Conservation (phyloP, 139 green algal species). For the Asterochloris erici region DNA sequence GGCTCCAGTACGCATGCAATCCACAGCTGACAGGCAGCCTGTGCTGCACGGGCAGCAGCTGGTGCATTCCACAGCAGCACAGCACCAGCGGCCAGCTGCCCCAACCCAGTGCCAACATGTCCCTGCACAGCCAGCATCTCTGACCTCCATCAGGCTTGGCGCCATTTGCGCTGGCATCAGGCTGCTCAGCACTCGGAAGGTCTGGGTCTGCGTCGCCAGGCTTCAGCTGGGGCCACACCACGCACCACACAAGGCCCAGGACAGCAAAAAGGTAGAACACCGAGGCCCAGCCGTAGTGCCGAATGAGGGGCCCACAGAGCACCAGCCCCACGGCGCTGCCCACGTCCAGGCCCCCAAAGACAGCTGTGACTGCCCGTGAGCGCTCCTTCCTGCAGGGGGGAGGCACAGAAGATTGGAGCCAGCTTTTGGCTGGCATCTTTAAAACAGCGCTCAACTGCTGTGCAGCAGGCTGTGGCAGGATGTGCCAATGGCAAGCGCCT, state of each 20-base stretch:
- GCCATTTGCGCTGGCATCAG: background rate
- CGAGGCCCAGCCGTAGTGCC: constrained; percentile 83
- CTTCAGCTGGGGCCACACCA: constrained; percentile 70
- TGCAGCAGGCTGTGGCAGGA: too few relatives aligned
- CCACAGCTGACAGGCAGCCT: too few relatives aligned
- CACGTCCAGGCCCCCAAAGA: constrained; percentile 95
- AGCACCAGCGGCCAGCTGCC: too few relatives aligned
- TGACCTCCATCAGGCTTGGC: too few relatives aligned
- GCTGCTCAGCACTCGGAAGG: constrained; percentile 1
- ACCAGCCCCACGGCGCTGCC: constrained; percentile 79
- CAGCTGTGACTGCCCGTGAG: constrained; percentile 73
- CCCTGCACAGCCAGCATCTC: too few relatives aligned
- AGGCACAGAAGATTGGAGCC: too few relatives aligned
- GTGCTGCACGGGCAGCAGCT: too few relatives aligned
- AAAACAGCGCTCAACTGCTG: background rate
- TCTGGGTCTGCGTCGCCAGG: constrained; percentile 49
- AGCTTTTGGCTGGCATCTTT: background rate
- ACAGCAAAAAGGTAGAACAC: constrained; percentile 97
- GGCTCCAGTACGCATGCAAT: background rate
- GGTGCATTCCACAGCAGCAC: too few relatives aligned
- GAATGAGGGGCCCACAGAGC: constrained; percentile 85
- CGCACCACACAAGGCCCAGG: constrained; percentile 86
- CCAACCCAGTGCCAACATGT: too few relatives aligned
- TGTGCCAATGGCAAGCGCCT: too few relatives aligned
- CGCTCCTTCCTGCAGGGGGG: constrained; percentile 57